Evolutionary conservation across 441 rosid species (phyloP).

Genomic region (Iberis amara): DNA sequence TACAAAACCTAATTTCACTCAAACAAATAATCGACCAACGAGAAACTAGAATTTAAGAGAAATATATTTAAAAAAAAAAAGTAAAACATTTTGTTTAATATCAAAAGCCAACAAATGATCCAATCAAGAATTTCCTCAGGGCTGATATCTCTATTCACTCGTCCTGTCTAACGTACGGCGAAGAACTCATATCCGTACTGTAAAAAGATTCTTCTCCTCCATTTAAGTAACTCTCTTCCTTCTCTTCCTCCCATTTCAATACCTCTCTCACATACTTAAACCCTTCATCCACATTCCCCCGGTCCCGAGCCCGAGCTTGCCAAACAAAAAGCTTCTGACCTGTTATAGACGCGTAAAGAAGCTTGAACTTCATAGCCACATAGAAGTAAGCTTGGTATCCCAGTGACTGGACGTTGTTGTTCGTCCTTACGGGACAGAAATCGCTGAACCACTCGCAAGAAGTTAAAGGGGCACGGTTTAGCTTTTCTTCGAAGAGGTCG

Average conservation of each 20-base stretch:
- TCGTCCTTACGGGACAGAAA: conserved; percentile 70
- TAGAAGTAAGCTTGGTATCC: conserved; percentile 94
- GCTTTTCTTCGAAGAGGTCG: conserved; percentile 90
- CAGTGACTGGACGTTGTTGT: conserved; percentile 58
- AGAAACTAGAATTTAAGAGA: no score
- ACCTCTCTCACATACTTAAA: conserved; percentile 91
- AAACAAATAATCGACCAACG: no score
- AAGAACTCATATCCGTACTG: conserved; percentile 89
- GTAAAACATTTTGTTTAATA: no score
- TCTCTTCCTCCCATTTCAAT: conserved; percentile 89
- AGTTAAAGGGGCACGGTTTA: conserved; percentile 52
- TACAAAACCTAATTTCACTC: no score
- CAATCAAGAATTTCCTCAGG: no score
- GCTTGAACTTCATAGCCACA: conserved; percentile 90
- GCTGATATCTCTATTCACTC: conserved; percentile 23
- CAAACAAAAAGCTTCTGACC: conserved; percentile 87
- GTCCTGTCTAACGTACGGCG: conserved; percentile 69
- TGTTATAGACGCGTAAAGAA: conserved; percentile 67
- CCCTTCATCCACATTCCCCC: conserved; percentile 67
- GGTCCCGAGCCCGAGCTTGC: conserved; percentile 84
- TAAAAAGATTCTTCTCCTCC: conserved; percentile 82
- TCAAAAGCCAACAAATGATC: conserved; percentile 9
- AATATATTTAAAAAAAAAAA: no score
- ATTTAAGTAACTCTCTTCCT: conserved; percentile 63
- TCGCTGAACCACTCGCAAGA: conserved; percentile 85